Evolutionary conservation across 2,329 filamentous ascomycete species (phyloP).

Genomic region (Ceratocystis papillata): DNA sequence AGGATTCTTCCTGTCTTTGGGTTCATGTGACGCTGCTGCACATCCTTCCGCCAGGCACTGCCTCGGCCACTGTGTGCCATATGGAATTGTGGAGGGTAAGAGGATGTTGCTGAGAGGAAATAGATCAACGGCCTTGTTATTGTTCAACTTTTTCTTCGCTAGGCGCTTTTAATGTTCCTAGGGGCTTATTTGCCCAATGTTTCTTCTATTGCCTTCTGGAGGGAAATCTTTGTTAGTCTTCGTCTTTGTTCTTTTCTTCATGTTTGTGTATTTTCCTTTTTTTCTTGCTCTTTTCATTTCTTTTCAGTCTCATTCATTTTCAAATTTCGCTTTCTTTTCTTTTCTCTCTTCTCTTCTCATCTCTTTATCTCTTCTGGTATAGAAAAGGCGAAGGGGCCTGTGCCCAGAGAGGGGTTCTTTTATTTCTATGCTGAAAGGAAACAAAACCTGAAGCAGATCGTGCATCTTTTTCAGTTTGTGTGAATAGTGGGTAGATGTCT

Average conservation of each 20-base stretch:
- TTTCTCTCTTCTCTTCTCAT: slow-evolving; percentile 8
- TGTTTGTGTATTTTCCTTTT: slow-evolving; percentile 6
- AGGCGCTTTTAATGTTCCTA: slow-evolving; percentile 19
- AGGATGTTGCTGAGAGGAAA: neutral
- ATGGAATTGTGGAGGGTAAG: no score
- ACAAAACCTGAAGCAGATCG: neutral
- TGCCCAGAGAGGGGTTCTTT: neutral
- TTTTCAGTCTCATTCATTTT: neutral
- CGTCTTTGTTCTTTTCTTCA: neutral
- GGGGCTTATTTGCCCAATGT: neutral
- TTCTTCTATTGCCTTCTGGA: slow-evolving; percentile 6
- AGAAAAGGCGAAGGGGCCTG: neutral
- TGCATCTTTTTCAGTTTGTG: neutral
- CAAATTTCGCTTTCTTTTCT: neutral
- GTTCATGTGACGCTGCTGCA: neutral
- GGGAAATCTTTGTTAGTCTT: slow-evolving; percentile 11
- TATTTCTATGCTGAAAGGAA: neutral
- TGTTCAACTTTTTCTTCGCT: slow-evolving; percentile 1
- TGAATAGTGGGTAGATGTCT: neutral
- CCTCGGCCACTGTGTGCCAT: neutral
- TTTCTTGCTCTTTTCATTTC: neutral
- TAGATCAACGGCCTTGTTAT: neutral
- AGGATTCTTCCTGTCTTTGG: neutral
- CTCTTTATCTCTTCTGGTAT: neutral
- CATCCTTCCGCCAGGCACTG: neutral